Base-by-base conservation (phyloP, 2,329 filamentous ascomycete genomes). In the Penicillium sp. region DNA sequence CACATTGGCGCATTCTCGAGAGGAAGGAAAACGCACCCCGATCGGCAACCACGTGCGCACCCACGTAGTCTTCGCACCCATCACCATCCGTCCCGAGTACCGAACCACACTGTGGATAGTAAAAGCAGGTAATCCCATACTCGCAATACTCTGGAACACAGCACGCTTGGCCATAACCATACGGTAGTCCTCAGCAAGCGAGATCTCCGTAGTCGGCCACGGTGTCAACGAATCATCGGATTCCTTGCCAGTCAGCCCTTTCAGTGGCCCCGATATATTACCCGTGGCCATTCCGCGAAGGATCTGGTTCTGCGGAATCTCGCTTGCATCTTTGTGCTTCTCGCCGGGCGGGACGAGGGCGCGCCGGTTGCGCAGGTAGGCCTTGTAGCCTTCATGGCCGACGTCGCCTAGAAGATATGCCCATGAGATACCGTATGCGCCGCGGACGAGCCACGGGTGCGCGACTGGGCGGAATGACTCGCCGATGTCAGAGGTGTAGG, bases 401-500 rank as follows among this genome's bases (percentile, higher is more conserved):
- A 97, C 91, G 63, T 98, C 93, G 40, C 93, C 91, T 11, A 89
- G 70, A 18, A 98, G 80, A 63, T 98, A 98, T 9, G 86, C 76
- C 93, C 93, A 97, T 1, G 88, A 95, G 34, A 98, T 75, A 40
- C 81, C 91, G 64, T 98, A 98, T 5, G 93, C 93, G 39, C 81
- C 76, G 49, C 85, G 81, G 9, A 98, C 86, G 3, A 94, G 72
- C 60, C 78, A 83, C 0, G 89, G 91, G 65, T 96, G 90, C 3
- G 91, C 90, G 31, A 98, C 79, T 0, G 93, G 93, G 1, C 93
- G 82, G 71, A 98, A 98, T 0, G 87, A 94, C 70, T 98, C 93
- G 66, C 93, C 93, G 54, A 98, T 91, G 62, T 97, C 91, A 16
- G 85, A 90, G 0, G 93, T 97, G 68, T 98, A 98, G 46, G 93